Evolutionary conservation across 75 land plant genomes (phyloP), one percentile per base, ranked within the genome.

Genomic region (Cryptomeria japonica): DNA sequence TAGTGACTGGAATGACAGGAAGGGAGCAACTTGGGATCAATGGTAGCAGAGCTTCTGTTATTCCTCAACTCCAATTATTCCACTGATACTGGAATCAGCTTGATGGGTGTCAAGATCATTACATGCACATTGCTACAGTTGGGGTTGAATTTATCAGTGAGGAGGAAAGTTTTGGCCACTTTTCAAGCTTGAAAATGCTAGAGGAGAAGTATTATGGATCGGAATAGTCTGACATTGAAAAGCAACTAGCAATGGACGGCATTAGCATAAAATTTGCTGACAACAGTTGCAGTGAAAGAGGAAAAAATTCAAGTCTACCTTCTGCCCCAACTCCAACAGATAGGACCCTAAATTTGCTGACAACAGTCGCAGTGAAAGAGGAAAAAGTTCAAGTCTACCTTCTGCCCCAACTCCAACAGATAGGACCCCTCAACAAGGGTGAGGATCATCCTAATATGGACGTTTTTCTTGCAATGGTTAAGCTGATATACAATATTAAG

Each of bases 181-280:
- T 6, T 94, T 95, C 1, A 89, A 86, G 19, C 79, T 84, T 44
- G 87, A 22, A 0, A 86, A 46, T n/a, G 88, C 86, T 3, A 93
- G 88, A 96, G 89, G 96, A 95, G 84, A 64, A 85, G 13, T 96
- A 95, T 87, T 96, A 96, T 79, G 88, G 37, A 1, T 84, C 88
- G 0, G 96, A 96, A 87, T 96, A 94, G 94, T 89, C 83, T 47
- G 90, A 91, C 75, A 92, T 85, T 13, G 97, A 96, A 91, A 90
- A 89, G 80, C 82, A 80, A 31, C 86, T 90, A 85, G 95, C 90
- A n/a, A n/a, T n/a, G n/a, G n/a, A n/a, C n/a, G n/a, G n/a, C n/a
- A n/a, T n/a, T n/a, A n/a, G n/a, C n/a, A n/a, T n/a, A n/a, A 94
- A 92, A 75, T 95, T 96, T 72, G 97, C 97, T 0, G 96, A 92